phyloP scores from a whole-genome alignment of 768 basidiomycete species.

The Russula earlei region DNA sequence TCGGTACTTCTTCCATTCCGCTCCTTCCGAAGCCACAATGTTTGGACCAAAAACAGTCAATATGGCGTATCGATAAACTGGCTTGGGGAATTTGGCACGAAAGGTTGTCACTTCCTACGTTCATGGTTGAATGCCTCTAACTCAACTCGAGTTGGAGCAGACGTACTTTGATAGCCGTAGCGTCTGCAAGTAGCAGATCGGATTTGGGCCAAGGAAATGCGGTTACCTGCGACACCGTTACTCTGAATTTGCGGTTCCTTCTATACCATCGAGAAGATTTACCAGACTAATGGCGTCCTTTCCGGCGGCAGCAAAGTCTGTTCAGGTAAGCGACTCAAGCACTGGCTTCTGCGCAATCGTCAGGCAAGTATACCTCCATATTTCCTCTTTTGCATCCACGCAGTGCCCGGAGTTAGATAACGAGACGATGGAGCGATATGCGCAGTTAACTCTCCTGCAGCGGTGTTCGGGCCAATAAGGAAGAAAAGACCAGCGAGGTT shows the following conservation, averaged over 20 bases:
- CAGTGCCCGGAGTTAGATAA: not conserved
- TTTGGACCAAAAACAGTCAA: conserved; percentile 49
- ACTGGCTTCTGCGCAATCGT: too few species aligned
- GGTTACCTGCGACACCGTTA: not conserved
- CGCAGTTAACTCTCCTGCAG: not conserved
- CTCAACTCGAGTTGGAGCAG: too few species aligned
- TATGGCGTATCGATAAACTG: conserved; percentile 35
- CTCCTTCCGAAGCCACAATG: conserved; percentile 54
- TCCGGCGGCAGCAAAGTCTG: conserved; percentile 12
- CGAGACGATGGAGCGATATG: not conserved
- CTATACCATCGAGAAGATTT: not conserved
- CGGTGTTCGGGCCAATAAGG: not conserved
- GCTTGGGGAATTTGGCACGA: conserved; percentile 49
- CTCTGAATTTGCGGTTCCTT: not conserved
- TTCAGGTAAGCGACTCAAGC: too few species aligned
- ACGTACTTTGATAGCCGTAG: conserved; percentile 11
- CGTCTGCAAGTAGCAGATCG: conserved; percentile 5
- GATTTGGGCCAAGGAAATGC: not conserved
- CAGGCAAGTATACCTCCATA: conserved; percentile 9
- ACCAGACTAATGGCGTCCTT: conserved; percentile 2
- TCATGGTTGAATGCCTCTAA: not conserved
- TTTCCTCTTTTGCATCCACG: not conserved
- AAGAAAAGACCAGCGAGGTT: conserved; percentile 1
- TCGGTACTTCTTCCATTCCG: conserved; percentile 56
- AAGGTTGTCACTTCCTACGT: conserved; percentile 41